Evolutionary conservation across 139 green algal genomes (phyloP), one percentile per base, ranked within the genome.

Genomic region (Parachlorella kessleri): DNA sequence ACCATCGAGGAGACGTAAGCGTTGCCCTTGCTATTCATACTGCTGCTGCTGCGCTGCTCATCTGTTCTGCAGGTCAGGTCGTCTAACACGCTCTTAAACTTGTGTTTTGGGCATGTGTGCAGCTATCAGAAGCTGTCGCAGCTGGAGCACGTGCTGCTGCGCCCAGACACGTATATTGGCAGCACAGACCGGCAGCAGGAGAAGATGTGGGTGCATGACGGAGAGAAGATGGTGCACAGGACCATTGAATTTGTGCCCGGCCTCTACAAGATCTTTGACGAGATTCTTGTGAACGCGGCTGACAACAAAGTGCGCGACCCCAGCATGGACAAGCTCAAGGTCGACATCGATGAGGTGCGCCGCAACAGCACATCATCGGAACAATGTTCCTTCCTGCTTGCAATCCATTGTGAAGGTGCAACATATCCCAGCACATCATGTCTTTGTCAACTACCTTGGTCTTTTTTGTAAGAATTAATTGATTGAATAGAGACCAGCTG

Each of bases 191-290:
- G 90, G 75, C 92, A 98, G 85, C 85, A 91, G 74, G 87, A 94
- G 72, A 78, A 73, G 55, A 78, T 98, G 63, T 99, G 97, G 97
- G 93, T 99, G 37, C 94, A 98, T 67, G 93, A 98, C 66, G 94
- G 91, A 7, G 87, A 91, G 40, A 28, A 38, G 23, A 87, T 98
- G 79, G 87, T 89, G 32, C 76, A 85, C 23, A 86, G 83, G 28
- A 73, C 84, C n/a, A 78, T 99, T 48, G 86, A 76, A 8, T 97
- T 90, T 40, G 94, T 94, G 3, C 97, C 97, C 24, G 97, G 95
- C 10, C 86, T 99, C n/a, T 99, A 98, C 92, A 99, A 99, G 81
- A 99, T 99, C 73, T 99, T 99, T 83, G 97, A 99, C 78, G 97
- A 99, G 87, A 99, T 99, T 72, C 80, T 99, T 38, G 97, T 99